Evolutionary conservation across 2,329 filamentous ascomycete genomes (phyloP).

Genomic region (Pestalotiopsis sp.): DNA sequence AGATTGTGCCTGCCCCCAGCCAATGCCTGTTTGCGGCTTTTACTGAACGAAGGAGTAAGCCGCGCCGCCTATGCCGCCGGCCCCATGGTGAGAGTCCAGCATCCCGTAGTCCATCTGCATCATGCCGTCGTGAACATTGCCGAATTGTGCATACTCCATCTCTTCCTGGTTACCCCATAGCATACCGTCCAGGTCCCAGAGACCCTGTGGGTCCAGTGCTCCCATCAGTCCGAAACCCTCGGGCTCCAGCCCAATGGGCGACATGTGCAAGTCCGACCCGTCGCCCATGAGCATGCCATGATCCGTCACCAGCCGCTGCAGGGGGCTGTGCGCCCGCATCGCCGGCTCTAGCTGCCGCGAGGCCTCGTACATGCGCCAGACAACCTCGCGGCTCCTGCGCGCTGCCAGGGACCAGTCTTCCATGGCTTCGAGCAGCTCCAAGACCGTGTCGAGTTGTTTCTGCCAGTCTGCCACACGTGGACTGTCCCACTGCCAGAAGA

Average conservation of each 20-base stretch:
- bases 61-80: slow-evolving; percentile 39
- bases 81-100: slow-evolving; percentile 29
- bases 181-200: slow-evolving; percentile 62
- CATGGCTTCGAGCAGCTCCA: slow-evolving; percentile 65
- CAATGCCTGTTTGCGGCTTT: slow-evolving; percentile 15
- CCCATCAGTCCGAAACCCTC: slow-evolving; percentile 55
- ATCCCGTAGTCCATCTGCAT: slow-evolving; percentile 29
- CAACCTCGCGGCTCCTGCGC: slow-evolving; percentile 63
- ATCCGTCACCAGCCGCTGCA: slow-evolving; percentile 36
- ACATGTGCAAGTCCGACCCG: slow-evolving; percentile 50
- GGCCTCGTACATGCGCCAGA: slow-evolving; percentile 66
- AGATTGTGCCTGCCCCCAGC: slow-evolving; percentile 1
- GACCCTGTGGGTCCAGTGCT: slow-evolving; percentile 55
- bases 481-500: slow-evolving; percentile 68
- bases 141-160: slow-evolving; percentile 36
- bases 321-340: slow-evolving; percentile 34
- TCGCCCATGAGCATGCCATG: slow-evolving; percentile 37
- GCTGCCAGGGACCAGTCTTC: slow-evolving; percentile 68
- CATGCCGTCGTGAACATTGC: slow-evolving; percentile 32
- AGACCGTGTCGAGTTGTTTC: slow-evolving; percentile 59
- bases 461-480: slow-evolving; percentile 54
- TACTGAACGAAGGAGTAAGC: slow-evolving; percentile 46
- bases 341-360: slow-evolving; percentile 42
- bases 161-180: slow-evolving; percentile 51
- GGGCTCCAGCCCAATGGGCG: slow-evolving; percentile 53